Percentiles rank a stretch among this genome's conserved stretches.
phyloP scores from a whole-genome alignment of 1,139 yeast species.

The Zygoascus meyerae region DNA sequence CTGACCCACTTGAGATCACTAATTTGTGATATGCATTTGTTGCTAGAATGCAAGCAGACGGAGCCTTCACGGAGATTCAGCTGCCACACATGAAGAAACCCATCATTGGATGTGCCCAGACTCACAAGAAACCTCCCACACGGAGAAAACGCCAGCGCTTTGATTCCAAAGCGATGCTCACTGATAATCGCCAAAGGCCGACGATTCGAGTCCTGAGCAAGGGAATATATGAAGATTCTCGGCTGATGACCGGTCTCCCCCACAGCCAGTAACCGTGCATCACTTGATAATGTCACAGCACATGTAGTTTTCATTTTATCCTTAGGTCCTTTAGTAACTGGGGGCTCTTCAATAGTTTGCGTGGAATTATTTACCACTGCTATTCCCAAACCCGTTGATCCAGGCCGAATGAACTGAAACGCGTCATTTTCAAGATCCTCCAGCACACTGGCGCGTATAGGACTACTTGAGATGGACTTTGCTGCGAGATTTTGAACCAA shows the following conservation, averaged over 20 bases:
- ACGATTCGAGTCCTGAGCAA: conserved; percentile 42
- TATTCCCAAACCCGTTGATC: conserved; percentile 2
- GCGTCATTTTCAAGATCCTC: conserved; percentile 1
- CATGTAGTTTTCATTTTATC: conserved; percentile 50
- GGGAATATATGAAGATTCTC: conserved; percentile 52
- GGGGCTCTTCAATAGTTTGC: too few species aligned
- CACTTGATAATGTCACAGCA: conserved; percentile 53
- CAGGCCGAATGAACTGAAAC: conserved; percentile 7
- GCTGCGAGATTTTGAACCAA: conserved; percentile 18
- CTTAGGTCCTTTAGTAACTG: conserved; percentile 20
- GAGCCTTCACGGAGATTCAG: conserved; percentile 27
- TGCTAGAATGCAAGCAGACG: conserved; percentile 39
- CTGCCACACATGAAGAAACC: conserved; percentile 58
- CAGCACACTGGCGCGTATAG: neutral
- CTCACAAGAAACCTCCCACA: conserved; percentile 52
- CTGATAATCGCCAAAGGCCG: conserved; percentile 49
- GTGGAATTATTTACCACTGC: neutral
- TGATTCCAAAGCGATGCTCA: conserved; percentile 62
- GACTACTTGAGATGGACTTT: neutral
- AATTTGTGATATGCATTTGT: conserved; percentile 55
- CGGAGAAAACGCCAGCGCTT: conserved; percentile 50
- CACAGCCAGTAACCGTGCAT: conserved; percentile 48
- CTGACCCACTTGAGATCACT: conserved; percentile 53
- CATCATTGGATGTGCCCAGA: conserved; percentile 59
- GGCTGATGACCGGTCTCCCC: conserved; percentile 69